Conservation (phyloP, 1,139 yeast species). For the Scheffersomyces segobiensis region DNA sequence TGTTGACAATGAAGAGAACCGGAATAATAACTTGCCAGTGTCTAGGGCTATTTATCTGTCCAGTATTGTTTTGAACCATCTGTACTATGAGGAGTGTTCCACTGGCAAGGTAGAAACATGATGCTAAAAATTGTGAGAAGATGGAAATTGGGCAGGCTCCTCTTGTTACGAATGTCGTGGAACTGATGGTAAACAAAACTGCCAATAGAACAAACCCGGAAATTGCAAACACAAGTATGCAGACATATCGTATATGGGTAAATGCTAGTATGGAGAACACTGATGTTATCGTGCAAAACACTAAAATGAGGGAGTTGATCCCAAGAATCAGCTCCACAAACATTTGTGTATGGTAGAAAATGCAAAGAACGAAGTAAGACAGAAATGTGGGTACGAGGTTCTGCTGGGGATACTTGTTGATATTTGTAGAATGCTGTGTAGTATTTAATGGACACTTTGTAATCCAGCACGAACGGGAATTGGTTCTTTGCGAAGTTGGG, state of each 20-base stretch:
- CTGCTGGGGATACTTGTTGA: background rate
- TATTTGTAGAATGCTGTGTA: background rate
- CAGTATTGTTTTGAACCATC: conserved; percentile 9
- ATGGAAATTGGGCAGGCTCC: background rate
- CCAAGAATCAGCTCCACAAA: background rate
- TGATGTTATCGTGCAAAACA: conserved; percentile 3
- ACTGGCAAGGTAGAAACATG: conserved; percentile 16
- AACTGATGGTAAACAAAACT: background rate
- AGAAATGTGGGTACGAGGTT: background rate
- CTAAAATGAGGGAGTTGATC: conserved; percentile 1
- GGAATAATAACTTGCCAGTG: conserved; percentile 11
- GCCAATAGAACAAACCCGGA: conserved; percentile 4
- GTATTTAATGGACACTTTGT: background rate
- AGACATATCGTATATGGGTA: background rate
- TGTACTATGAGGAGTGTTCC: conserved; percentile 20
- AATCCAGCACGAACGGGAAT: background rate
- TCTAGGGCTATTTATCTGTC: conserved; percentile 1
- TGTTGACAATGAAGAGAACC: conserved; percentile 9
- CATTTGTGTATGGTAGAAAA: background rate
- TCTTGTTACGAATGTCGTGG: background rate
- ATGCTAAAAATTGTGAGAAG: conserved; percentile 9
- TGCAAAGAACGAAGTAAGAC: background rate
- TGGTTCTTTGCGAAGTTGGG: background rate
- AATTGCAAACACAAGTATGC: conserved; percentile 4
- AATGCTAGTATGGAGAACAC: conserved; percentile 4